Base-by-base conservation (phyloP, 352 stramenopile species). In the Phytopythium boreale region DNA sequence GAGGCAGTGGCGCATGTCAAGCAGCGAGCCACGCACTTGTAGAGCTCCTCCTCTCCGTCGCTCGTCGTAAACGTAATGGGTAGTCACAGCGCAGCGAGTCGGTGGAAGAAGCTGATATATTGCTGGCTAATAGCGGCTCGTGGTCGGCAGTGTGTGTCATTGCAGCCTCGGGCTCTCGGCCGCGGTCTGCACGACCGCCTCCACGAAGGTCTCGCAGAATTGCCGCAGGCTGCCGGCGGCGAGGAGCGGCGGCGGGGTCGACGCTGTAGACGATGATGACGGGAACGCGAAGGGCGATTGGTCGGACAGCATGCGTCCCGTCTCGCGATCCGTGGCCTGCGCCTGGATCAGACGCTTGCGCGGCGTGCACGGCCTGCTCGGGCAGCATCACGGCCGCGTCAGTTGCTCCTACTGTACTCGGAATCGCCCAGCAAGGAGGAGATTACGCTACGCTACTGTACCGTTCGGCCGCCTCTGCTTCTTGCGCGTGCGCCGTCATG, bases 321-420 rank as follows among this genome's bases (percentile, higher is more conserved):
- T 81, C 56, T 90, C 79, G 50, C 75, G 75, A 57, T 90, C 79
- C 59, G 80, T 72, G 62, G 78, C 68, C 49, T 79, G 71, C 24
- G 80, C 82, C 24, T 78, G 66, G 61, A 87, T 75, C 22, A 92
- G 68, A 9, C 77, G 82, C 74, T 90, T 89, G 27, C 77, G 73
- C 15, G 80, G 80, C 17, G 77, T 92, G 67, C 80, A 91, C 2
- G 80, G 79, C 53, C 80, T 91, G 56, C 20, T 10, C 26, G 34
- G 22, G 6, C 24, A 47, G 14, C 39, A 5, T 22, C 24, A 31
- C 22, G 49, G 14, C 11, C 26, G 7, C 44, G 51, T 29, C 43
- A 49, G 39, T 51, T 49, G 44, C 34, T 43, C 17, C 17, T 10
- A 4, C 26, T 19, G 5, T 11, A 37, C 50, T 55, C 22, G n/a